Conservation (phyloP, 1,284 basidiomycete species). For the Xerocomus nothofagi region DNA sequence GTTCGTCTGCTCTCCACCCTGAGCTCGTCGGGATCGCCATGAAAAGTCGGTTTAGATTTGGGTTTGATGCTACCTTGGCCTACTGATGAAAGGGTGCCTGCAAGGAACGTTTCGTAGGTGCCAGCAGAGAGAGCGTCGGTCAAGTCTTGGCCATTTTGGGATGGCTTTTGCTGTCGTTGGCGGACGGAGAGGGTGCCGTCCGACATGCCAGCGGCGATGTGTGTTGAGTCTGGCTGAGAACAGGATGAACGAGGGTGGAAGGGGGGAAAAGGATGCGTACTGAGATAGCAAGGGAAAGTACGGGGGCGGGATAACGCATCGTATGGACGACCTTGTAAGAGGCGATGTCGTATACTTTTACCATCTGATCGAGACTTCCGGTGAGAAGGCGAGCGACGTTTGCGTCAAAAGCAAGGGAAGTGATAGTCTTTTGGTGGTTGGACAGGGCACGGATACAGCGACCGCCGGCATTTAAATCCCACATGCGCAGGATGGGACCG, state of each 20-base stretch:
- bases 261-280: slow-evolving; percentile 38
- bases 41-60: slow-evolving; percentile 49
- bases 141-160: slow-evolving; percentile 52
- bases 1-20: slow-evolving; percentile 73
- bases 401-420: slow-evolving; percentile 80
- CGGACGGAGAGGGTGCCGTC: slow-evolving; percentile 94
- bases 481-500: slow-evolving; percentile 91
- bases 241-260: slow-evolving; percentile 14
- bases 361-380: slow-evolving; percentile 93
- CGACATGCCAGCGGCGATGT: slow-evolving; percentile 94
- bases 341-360: slow-evolving; percentile 97
- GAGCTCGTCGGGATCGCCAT: slow-evolving; percentile 67
- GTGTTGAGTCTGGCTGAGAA: slow-evolving; percentile 88
- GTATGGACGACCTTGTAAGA: slow-evolving; percentile 96
- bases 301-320: slow-evolving; percentile 95
- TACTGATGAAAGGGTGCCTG: slow-evolving; percentile 50
- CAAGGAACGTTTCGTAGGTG: slow-evolving; percentile 75
- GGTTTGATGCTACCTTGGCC: slow-evolving; percentile 60
- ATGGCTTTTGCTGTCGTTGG: slow-evolving; percentile 75
- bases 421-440: slow-evolving; percentile 99
- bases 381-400: slow-evolving; percentile 80
- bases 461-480: slow-evolving; percentile 95
- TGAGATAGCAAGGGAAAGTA: slow-evolving; percentile 89
- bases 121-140: slow-evolving; percentile 53
- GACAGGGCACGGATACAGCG: slow-evolving; percentile 86